Conservation (phyloP, 768 basidiomycete species). For the Macrolepiota albuminosa region DNA sequence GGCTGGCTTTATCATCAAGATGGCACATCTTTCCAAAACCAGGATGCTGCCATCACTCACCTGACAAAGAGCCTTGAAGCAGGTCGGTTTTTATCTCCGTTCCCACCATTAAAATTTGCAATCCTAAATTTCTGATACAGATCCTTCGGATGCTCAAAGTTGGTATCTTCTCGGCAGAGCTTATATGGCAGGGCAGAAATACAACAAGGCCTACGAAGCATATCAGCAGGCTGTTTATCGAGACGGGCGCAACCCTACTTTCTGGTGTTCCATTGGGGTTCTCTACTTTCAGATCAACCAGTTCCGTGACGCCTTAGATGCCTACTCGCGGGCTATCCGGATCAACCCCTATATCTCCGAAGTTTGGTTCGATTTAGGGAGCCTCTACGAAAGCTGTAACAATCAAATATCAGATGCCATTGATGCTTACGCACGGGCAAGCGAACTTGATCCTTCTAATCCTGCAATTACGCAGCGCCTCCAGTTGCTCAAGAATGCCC, state of each 20-base stretch:
- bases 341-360: constrained; percentile 97
- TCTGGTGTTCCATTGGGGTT: constrained; percentile 99
- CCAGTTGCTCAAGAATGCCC: constrained; percentile 72
- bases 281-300: constrained; percentile 99
- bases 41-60: constrained; percentile 90
- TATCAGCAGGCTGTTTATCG: constrained; percentile 99
- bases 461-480: constrained; percentile 77
- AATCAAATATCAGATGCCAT: constrained; percentile 99
- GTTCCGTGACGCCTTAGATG: constrained; percentile 97
- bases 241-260: constrained; percentile 97
- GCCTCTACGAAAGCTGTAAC: constrained; percentile 96
- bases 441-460: constrained; percentile 89
- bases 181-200: constrained; percentile 97
- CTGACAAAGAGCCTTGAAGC: constrained; percentile 94
- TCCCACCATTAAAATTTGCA: background rate
- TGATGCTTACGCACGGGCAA: constrained; percentile 94
- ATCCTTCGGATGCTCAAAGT: constrained; percentile 92
- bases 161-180: constrained; percentile 99
- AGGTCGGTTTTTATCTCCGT: constrained; percentile 44
- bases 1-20: constrained; percentile 98
- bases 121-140: constrained; percentile 33
- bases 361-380: constrained; percentile 97
- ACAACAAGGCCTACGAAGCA: constrained; percentile 99
- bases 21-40: constrained; percentile 91
- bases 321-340: constrained; percentile 97